phyloP scores from a whole-genome alignment of 2,329 filamentous ascomycete genomes.

The Grosmannia penicillata region DNA sequence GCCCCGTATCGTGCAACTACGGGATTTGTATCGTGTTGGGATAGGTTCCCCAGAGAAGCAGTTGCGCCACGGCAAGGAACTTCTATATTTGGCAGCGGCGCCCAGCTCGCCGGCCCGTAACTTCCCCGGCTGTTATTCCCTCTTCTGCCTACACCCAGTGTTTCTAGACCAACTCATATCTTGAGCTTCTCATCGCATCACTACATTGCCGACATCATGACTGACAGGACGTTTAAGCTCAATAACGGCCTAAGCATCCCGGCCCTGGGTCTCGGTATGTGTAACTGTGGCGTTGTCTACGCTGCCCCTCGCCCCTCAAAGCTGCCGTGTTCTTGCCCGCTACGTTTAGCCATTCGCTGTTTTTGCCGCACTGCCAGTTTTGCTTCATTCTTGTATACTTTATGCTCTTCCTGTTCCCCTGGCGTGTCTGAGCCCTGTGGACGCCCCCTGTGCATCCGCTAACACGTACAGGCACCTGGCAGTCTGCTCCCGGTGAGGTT shows the following conservation, averaged over 20 bases:
- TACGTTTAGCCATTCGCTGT: no score
- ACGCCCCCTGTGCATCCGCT: no score
- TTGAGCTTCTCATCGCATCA: background rate
- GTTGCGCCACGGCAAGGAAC: no score
- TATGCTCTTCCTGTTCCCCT: background rate
- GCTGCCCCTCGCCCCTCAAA: no score
- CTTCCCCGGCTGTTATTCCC: background rate
- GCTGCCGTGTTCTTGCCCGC: no score
- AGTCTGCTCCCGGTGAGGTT: conserved; percentile 44
- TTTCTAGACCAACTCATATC: background rate
- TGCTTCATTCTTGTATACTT: no score
- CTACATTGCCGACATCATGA: conserved; percentile 26
- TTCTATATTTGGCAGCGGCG: no score
- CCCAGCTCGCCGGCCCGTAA: background rate
- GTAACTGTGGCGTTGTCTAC: no score
- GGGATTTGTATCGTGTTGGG: no score
- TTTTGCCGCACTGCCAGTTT: no score
- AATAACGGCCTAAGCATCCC: conserved; percentile 51
- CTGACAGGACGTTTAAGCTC: conserved; percentile 43
- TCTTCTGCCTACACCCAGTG: background rate
- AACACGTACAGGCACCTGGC: conserved; percentile 42
- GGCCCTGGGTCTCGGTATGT: conserved; percentile 45
- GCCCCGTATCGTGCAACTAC: no score
- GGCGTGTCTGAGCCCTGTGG: background rate
- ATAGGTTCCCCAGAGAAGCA: no score